Base-by-base conservation (phyloP, 2,329 filamentous ascomycete species). In the Aspergillus quadrilineatus region DNA sequence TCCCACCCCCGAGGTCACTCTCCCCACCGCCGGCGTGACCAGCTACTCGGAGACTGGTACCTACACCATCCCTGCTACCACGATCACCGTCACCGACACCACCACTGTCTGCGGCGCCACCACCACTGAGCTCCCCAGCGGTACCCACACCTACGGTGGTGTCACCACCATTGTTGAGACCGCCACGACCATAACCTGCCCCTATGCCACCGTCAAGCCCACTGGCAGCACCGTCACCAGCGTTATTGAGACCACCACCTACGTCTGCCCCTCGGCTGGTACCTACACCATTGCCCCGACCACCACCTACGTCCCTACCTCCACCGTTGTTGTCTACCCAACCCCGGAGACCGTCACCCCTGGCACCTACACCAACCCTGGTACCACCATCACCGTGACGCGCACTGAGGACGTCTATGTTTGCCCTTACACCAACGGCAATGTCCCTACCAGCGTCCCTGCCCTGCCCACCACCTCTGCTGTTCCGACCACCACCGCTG, bases 41-140 rank as follows among this genome's bases (percentile, higher is more conserved):
- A 77, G 72, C 47, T 87, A 81, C 80, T 77, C 84, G 53, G 86
- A 85, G 45, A 84, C 88, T 32, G 89, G 89, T 74, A 83, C 82
- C 60, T 92, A 91, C 80, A 90, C 88, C 64, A 85, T 90, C 80
- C 85, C 86, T 64, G 87, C 88, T 58, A 88, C 82, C 64, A 92
- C 88, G 60, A 69, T 89, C 63, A 87, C 84, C 59, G 76, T 92
- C 63, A 85, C 80, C 60, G 79, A 85, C 73, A 82, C 83, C 58
- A 88, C 85, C 64, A 89, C 86, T 39, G 86, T 89, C 60, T 85
- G 83, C 73, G 87, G 75, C 65, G 82, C 83, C 51, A 79, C 84
- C 61, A 81, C 83, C 57, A 88, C 87, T 63, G 74, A 79, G 50
- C 79, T 90, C 49, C 77, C 86, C 53, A 72, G 81, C 57, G 89